These are phyloP conservation scores for Paracoccidioides brasiliensis DNA, from an alignment of 2,329 filamentous ascomycete genomes.

Conservation along the genomic window DNA sequence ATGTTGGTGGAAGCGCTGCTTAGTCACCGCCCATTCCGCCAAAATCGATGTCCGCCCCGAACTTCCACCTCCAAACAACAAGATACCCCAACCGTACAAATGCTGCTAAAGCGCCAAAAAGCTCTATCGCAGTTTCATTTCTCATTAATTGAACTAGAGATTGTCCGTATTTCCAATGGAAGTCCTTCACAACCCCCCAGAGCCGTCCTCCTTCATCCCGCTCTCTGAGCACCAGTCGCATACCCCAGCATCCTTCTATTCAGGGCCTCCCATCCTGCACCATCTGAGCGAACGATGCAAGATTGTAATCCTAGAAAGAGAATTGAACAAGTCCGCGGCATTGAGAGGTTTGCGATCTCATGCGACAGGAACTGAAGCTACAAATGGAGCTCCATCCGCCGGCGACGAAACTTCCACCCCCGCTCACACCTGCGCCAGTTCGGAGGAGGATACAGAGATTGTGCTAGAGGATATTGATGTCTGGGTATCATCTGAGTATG, in stretches of 20 bases:
- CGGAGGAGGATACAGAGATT: slow-evolving; percentile 20
- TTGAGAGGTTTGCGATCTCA: slow-evolving; percentile 20
- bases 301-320: slow-evolving; percentile 29
- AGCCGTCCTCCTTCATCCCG: slow-evolving; percentile 29
- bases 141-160: background rate
- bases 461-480: slow-evolving; percentile 30
- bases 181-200: slow-evolving; percentile 26
- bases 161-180: slow-evolving; percentile 25
- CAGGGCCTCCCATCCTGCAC: slow-evolving; percentile 34
- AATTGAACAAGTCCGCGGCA: slow-evolving; percentile 23
- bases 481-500: slow-evolving; percentile 39
- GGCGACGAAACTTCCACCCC: background rate
- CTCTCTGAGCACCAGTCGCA: slow-evolving; percentile 35
- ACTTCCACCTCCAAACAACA: background rate
- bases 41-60: background rate
- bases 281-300: slow-evolving; percentile 35
- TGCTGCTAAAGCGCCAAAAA: background rate
- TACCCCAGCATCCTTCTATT: slow-evolving; percentile 36
- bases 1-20: background rate
- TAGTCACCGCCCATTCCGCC: background rate
- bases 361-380: slow-evolving; percentile 10
- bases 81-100: background rate
- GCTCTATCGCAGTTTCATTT: background rate
- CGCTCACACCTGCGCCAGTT: slow-evolving; percentile 3
- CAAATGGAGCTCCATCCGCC: slow-evolving; percentile 4